A percentile compares a stretch with the other conserved stretches of the same genome.
Evolutionary conservation across 441 rosid genomes (phyloP).

Genomic region (Gossypium trilobum): DNA sequence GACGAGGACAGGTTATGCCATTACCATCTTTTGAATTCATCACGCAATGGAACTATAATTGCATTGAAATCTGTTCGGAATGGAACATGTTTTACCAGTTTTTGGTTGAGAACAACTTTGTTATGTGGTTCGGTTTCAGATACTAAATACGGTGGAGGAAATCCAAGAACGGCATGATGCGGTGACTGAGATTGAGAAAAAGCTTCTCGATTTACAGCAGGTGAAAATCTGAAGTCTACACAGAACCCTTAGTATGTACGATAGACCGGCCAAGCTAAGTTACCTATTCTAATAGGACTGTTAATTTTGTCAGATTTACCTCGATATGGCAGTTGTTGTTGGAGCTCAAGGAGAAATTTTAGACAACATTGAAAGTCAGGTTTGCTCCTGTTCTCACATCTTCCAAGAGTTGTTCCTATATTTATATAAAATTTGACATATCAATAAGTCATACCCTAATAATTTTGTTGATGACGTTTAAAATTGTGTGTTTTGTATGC

Average conservation of each 20-base stretch:
- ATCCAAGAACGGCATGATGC: slow-evolving; percentile 96
- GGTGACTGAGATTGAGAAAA: slow-evolving; percentile 75
- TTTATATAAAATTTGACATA: too few relatives aligned
- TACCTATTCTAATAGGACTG: slow-evolving; percentile 9
- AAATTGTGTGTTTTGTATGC: not conserved
- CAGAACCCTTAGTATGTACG: not conserved
- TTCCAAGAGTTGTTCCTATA: not conserved
- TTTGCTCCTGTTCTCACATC: slow-evolving; percentile 15
- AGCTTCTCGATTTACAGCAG: slow-evolving; percentile 86
- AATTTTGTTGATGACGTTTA: too few relatives aligned
- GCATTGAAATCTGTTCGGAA: too few relatives aligned
- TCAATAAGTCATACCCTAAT: too few relatives aligned
- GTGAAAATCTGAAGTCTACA: slow-evolving; percentile 24
- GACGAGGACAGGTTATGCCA: slow-evolving; percentile 65
- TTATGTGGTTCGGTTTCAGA: slow-evolving; percentile 29
- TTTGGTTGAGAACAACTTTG: not conserved
- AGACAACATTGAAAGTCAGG: slow-evolving; percentile 49
- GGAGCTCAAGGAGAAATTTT: slow-evolving; percentile 46
- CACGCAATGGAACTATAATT: too few relatives aligned
- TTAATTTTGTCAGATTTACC: slow-evolving; percentile 30
- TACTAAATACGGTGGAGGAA: slow-evolving; percentile 72
- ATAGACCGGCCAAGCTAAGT: not conserved
- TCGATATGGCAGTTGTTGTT: slow-evolving; percentile 45
- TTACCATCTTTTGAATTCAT: not conserved
- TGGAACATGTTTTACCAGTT: too few relatives aligned